Percentiles rank a stretch among this genome's conserved stretches.
Evolutionary conservation across 768 basidiomycete genomes (phyloP).

Genomic region (Suillus sp.): DNA sequence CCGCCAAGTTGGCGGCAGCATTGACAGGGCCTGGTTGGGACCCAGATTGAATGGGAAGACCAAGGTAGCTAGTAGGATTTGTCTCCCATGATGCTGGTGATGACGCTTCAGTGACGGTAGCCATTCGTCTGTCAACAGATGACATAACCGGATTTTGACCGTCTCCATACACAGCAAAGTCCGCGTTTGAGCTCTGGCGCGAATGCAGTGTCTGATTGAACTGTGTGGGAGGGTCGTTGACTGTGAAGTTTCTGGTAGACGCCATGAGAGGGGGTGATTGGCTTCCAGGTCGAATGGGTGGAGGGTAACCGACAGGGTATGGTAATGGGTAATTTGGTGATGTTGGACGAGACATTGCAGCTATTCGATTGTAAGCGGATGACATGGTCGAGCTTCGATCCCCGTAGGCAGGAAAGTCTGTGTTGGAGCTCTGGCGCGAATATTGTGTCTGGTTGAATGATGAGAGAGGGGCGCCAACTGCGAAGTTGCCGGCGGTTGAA

Average conservation of each 20-base stretch:
- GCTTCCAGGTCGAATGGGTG: slow-evolving; percentile 1
- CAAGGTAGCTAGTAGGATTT: neutral
- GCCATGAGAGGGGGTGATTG: slow-evolving; percentile 10
- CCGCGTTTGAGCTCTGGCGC: slow-evolving; percentile 21
- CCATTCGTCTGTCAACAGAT: slow-evolving; percentile 52
- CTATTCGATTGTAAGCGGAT: slow-evolving; percentile 52
- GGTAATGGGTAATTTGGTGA: slow-evolving; percentile 35
- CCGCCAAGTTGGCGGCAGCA: neutral
- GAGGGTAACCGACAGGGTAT: slow-evolving; percentile 21
- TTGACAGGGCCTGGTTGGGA: neutral
- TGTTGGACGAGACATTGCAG: slow-evolving; percentile 45
- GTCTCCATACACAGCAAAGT: slow-evolving; percentile 20
- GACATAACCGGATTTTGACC: slow-evolving; percentile 24
- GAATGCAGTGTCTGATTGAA: slow-evolving; percentile 11
- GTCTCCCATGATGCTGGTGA: neutral
- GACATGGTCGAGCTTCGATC: slow-evolving; percentile 26
- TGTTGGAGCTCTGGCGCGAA: slow-evolving; percentile 21
- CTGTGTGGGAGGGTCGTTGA: slow-evolving; percentile 5
- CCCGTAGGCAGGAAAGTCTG: slow-evolving; percentile 18
- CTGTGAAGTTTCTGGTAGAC: slow-evolving; percentile 8
- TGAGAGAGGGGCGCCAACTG: neutral
- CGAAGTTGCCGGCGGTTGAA: neutral
- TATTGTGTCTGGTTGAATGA: slow-evolving; percentile 7
- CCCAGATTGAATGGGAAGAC: slow-evolving; percentile 3
- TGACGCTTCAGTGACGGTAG: slow-evolving; percentile 17